Evolutionary conservation across 2,329 filamentous ascomycete species (phyloP), one percentile per base, ranked within the genome.

Genomic region (Claviceps humidiphila): DNA sequence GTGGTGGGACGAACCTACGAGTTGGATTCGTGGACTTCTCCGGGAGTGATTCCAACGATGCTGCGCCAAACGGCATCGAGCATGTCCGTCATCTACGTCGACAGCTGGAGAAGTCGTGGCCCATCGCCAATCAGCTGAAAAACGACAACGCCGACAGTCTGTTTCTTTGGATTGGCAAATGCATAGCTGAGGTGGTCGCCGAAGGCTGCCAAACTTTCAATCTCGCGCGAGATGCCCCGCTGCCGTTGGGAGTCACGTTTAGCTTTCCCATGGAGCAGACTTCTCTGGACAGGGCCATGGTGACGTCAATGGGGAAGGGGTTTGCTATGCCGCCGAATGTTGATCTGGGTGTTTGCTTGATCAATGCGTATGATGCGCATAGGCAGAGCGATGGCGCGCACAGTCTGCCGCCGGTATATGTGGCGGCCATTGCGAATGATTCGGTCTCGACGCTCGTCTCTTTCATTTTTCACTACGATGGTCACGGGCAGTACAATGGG

Each of bases 341-440:
- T 6, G 77, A 85, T 53, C 70, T 87, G 1, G 81, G 77, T 8
- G 74, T 75, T 37, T 74, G 79, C 56, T 69, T 87, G 6, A 65
- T 76, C 9, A 67, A 71, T 38, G 82, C 82, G 0, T 87, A 86
- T 59, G 69, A 75, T 45, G 69, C 71, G 38, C 68, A 75, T n/a
- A 69, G 71, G 38, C 68, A 74, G 30, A 34, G 30, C 16, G 69
- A 71, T 39, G 57, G 60, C 5, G 56, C 66, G 1, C 63, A 67
- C 13, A 68, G 89, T 22, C 87, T 87, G n/a, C 44, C 44, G 44
- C 75, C 73, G 13, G 77, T 93, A 56, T 77, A 76, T 54, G 83
- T 91, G 50, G 77, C 80, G 8, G 87, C 87, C 49, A 90, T 93
- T 56, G 81, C 86, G 40, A 93, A 91, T 60, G 87, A 93, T 60